Evolutionary conservation across 1,284 basidiomycete species (phyloP), one percentile per base, ranked within the genome.

Genomic region (Golubevia pallescens): DNA sequence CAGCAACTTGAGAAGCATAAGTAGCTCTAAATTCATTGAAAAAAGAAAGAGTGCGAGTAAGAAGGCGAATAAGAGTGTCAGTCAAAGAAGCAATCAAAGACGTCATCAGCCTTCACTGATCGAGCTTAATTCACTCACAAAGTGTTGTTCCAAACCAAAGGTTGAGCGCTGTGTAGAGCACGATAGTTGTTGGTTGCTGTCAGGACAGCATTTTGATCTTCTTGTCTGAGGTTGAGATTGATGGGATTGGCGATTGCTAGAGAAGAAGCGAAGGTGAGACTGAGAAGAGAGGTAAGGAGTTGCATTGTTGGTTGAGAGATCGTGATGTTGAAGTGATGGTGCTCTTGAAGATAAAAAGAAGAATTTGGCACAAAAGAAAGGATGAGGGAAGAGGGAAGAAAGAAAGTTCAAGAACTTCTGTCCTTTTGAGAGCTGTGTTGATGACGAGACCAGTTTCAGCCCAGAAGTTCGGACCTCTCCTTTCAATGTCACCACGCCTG

Each of bases 1-100:
- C 20, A 5, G 74, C 71, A 16, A 48, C 42, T 48, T 48, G 10
- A 16, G 42, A 10, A 48, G 42, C 42, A 48, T 48, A 48, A 16
- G 42, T 48, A 16, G 42, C 42, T 48, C 42, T 48, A 16, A 28
- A 28, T 28, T 48, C 13, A 48, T 48, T 10, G 42, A 16, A 48
- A 13, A 13, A 16, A 16, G 16, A 48, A 16, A 16, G 16, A 10
- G 42, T 13, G 42, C 8, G 8, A 10, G 42, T 48, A 48, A 48
- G 42, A 48, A 48, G 42, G 42, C 42, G 42, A 48, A 28, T 28
- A 28, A 28, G 28, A 28, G 28, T 28, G 28, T 28, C 28, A 28
- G 28, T 28, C 28, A 28, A 28, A 28, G 28, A 28, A 28, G 28
- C 28, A 28, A 28, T 28, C 28, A 28, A 28, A 28, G 28, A 28